Evolutionary conservation across 495 filamentous ascomycete genomes (phyloP), one percentile per base, ranked within the genome.

Genomic region (Neurospora sp.): DNA sequence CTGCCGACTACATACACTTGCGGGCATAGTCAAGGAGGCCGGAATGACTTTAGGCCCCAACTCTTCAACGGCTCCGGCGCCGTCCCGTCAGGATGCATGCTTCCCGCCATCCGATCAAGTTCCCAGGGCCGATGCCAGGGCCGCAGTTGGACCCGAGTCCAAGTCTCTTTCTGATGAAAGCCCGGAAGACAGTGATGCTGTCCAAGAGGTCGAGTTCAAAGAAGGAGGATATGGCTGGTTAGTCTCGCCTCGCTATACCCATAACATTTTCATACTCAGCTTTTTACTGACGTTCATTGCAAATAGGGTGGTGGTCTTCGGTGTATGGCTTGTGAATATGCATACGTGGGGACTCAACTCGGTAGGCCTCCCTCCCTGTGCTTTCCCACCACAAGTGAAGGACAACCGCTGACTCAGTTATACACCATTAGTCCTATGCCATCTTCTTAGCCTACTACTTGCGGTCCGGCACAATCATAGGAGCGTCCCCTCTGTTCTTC

Each of bases 381-480:
- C 20, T 14, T 62, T 35, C 20, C 6, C 18, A 39, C 35, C 14
- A 38, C n/a, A 39, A 12, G 20, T 62, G n/a, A 48, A 44, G 54
- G 42, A 40, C 39, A 42, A 41, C 69, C 74, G 73, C 75, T 23
- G 6, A n/a, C 70, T 23, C 37, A 39, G 37, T 20, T 11, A 23
- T n/a, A 20, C 14, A 16, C 11, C 5, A 35, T 31, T 73, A 89
- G 86, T 83, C 86, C 4, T 94, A 90, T 74, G 89, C 90, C 14
- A 90, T 94, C 12, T 94, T 90, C 79, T 88, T 94, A 4, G 88
- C 89, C 14, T 86, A 92, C 77, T 94, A 93, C 75, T 85, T 93
- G 39, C 86, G 86, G 6, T 80, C 87, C 54, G 79, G 89, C 71
- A 81, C 83, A 20, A 92, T 90, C 73, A 85, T 85, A 1, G 87